Evolutionary conservation across 2,329 filamentous ascomycete genomes (phyloP).

Genomic region (Fusarium kyushuense): DNA sequence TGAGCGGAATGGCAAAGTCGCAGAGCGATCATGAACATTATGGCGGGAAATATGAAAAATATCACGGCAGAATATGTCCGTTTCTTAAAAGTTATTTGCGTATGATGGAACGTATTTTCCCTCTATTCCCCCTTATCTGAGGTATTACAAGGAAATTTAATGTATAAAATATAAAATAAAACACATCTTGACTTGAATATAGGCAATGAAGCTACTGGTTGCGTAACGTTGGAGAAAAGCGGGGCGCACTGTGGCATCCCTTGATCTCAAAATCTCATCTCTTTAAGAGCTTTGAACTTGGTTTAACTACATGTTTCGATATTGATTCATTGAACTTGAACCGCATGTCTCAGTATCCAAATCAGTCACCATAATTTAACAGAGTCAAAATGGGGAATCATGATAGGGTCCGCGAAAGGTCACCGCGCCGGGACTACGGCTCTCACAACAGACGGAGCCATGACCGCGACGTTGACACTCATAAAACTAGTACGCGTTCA

Average conservation of each 20-base stretch:
- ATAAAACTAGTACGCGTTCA: slow-evolving; percentile 35
- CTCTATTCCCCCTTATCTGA: background rate
- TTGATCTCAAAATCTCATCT: slow-evolving; percentile 39
- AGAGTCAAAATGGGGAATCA: slow-evolving; percentile 31
- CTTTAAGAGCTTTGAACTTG: slow-evolving; percentile 22
- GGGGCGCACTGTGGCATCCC: slow-evolving; percentile 46
- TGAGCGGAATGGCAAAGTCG: background rate
- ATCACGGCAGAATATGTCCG: background rate
- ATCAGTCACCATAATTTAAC: background rate
- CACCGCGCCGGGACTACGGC: slow-evolving; percentile 39
- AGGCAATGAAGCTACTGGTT: background rate
- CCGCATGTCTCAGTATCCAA: background rate
- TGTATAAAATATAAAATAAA: background rate
- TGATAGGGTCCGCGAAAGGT: slow-evolving; percentile 35
- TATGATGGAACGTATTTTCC: background rate
- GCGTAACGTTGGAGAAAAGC: slow-evolving; percentile 24
- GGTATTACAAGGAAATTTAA: background rate
- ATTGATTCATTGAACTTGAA: background rate
- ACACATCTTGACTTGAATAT: background rate
- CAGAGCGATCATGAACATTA: slow-evolving; percentile 4
- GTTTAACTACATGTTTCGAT: slow-evolving; percentile 8
- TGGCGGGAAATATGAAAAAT: background rate
- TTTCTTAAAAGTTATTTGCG: background rate
- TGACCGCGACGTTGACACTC: slow-evolving; percentile 22
- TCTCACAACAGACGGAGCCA: slow-evolving; percentile 38